Evolutionary conservation across 805 yeast species (phyloP).

Genomic region (Nakazawaea ernobii): DNA sequence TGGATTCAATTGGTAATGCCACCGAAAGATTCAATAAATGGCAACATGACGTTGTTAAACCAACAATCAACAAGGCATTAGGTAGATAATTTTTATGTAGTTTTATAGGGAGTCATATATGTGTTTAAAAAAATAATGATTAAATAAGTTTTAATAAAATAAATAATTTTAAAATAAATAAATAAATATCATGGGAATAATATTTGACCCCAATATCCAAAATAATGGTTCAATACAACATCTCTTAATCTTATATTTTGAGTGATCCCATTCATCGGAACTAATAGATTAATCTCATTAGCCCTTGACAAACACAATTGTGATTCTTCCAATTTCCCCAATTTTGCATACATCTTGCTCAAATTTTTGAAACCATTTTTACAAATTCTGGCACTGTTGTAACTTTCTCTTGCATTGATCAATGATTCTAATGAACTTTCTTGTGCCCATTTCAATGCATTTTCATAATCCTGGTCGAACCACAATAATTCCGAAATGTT

Average conservation of each 20-base stretch:
- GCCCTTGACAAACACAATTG: conserved; percentile 20
- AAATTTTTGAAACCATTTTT: conserved; percentile 31
- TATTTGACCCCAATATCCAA: conserved; percentile 29
- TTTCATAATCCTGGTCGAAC: conserved; percentile 23
- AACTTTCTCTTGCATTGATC: conserved; percentile 24
- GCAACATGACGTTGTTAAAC: conserved; percentile 37
- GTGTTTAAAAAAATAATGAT: too few relatives aligned
- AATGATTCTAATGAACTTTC: conserved; percentile 30
- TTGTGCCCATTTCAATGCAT: conserved; percentile 36
- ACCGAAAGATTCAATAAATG: conserved; percentile 66
- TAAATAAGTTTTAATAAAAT: too few relatives aligned
- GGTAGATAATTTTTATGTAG: conserved; percentile 30
- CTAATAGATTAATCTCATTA: conserved; percentile 17
- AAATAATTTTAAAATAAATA: not conserved
- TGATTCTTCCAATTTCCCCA: conserved; percentile 23
- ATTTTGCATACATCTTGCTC: conserved; percentile 24
- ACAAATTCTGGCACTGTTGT: conserved; percentile 31
- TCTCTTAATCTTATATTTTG: conserved; percentile 21
- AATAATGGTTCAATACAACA: conserved; percentile 26
- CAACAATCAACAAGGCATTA: conserved; percentile 66
- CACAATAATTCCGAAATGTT: conserved; percentile 39
- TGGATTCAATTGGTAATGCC: conserved; percentile 61
- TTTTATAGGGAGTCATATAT: too few relatives aligned
- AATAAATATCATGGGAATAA: conserved; percentile 21
- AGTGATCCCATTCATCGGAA: conserved; percentile 22